These are phyloP conservation scores for Globisporangium cederbergense DNA, from an alignment of 352 stramenopile species.

Conservation along the genomic window DNA sequence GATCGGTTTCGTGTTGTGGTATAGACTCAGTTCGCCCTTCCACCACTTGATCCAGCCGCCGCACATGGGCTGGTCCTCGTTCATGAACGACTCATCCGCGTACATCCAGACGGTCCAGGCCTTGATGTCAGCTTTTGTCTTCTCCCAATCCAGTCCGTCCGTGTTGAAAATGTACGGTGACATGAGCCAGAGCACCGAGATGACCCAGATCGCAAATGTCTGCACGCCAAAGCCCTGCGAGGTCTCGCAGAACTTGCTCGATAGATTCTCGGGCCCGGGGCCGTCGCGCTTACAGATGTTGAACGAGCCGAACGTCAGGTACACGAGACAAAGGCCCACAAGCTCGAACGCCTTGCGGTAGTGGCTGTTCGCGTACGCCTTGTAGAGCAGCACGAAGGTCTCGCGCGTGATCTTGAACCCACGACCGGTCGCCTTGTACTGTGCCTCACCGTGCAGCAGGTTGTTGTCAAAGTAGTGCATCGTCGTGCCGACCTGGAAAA, in stretches of 20 bases:
- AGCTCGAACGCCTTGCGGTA: constrained; percentile 82
- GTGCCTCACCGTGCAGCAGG: constrained; percentile 68
- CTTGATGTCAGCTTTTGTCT: constrained; percentile 74
- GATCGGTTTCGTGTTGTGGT: constrained; percentile 68
- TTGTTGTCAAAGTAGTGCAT: constrained; percentile 89
- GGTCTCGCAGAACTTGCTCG: constrained; percentile 62
- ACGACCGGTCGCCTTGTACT: constrained; percentile 80
- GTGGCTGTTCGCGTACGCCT: constrained; percentile 68
- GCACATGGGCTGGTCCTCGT: constrained; percentile 61
- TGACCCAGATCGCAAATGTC: constrained; percentile 80
- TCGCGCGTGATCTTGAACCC: constrained; percentile 84
- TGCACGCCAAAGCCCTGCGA: constrained; percentile 76
- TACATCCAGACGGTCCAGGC: constrained; percentile 86
- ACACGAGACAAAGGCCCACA: constrained; percentile 68
- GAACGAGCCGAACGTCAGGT: constrained; percentile 70
- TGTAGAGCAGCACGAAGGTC: constrained; percentile 81
- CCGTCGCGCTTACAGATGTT: constrained; percentile 55
- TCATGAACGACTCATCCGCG: constrained; percentile 53
- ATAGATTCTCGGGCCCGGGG: constrained; percentile 32
- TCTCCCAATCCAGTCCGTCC: constrained; percentile 81
- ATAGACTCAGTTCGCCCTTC: constrained; percentile 72
- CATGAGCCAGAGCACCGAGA: constrained; percentile 67
- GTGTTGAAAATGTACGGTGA: constrained; percentile 86
- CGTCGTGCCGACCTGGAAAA: constrained; percentile 79
- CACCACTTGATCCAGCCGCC: constrained; percentile 82